phyloP scores from a whole-genome alignment of 129 eudicot species.

The Pittosporum tobira region DNA sequence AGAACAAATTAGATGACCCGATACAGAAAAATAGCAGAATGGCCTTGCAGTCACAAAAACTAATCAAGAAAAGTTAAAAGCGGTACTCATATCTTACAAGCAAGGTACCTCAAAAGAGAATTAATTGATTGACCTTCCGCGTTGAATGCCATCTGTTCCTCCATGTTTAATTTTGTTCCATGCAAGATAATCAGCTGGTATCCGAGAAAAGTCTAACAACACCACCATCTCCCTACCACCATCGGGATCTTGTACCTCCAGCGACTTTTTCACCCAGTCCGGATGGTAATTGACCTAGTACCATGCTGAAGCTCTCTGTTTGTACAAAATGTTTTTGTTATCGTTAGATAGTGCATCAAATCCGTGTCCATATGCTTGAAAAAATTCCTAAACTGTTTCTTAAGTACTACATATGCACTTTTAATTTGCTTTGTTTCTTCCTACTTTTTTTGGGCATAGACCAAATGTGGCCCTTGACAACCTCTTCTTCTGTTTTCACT shows the following conservation, averaged over 20 bases:
- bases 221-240: background rate
- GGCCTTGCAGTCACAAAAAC: too few species aligned
- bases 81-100: background rate
- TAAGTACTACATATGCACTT: slow-evolving; percentile 2
- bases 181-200: slow-evolving; percentile 4
- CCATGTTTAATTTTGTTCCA: slow-evolving; percentile 1
- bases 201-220: slow-evolving; percentile 8
- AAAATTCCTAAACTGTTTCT: slow-evolving; percentile 6
- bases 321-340: background rate
- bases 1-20: too few species aligned
- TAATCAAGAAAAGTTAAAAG: background rate
- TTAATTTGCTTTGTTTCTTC: slow-evolving; percentile 6
- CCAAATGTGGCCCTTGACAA: slow-evolving; percentile 9
- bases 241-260: slow-evolving; percentile 1
- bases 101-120: slow-evolving; percentile 8
- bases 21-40: too few species aligned
- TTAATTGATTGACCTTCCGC: background rate
- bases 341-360: background rate
- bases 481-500: slow-evolving; percentile 9
- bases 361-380: slow-evolving; percentile 1
- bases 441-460: slow-evolving; percentile 5
- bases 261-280: slow-evolving; percentile 5
- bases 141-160: slow-evolving; percentile 1
- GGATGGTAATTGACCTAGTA: slow-evolving; percentile 7
- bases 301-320: slow-evolving; percentile 7